Base-by-base conservation (phyloP, 2,329 filamentous ascomycete species). In the Hirsutella minnesotensis region DNA sequence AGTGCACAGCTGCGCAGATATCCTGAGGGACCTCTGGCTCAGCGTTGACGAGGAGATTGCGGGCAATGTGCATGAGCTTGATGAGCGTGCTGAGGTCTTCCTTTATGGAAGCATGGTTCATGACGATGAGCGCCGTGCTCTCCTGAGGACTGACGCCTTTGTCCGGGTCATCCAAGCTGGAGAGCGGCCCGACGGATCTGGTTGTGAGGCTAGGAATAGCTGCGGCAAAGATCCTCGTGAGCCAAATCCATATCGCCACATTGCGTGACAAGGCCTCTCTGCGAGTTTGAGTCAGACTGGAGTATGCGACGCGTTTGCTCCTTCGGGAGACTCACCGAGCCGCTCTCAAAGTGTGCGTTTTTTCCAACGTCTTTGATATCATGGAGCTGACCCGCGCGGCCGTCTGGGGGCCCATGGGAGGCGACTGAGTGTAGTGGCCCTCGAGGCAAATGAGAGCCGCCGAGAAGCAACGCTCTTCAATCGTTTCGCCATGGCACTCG, bases 11-110 rank as follows among this genome's bases (percentile, higher is more conserved):
- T 9, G 77, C 75, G 44, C 77, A 81, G 8, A 82, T 68, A 50
- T 82, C 77, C 55, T 82, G 78, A 2, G 78, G 76, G 3, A 81
- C 73, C 53, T 79, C 74, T 12, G 78, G 77, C 52, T 81, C 74
- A 8, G 73, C 72, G 9, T 78, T 79, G 24, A 81, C 78, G 20
- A 82, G 66, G 46, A 82, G 64, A 48, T 82, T 82, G 40, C 78
- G 64, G 1, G 77, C 75, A 53, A 82, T 79, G 47, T 81, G 75
- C 73, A 82, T 76, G 45, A 82, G 63, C 61, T 79, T 81, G 64
- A 80, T 81, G 42, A 82, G 64, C 45, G 77, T 72, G 42, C 75
- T 72, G 44, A 82, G 59, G 45, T 81, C 77, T 46, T 80, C 75
- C 52, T 78, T 77, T 45, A 82, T 67, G 21, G 67, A 65, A 5